These are phyloP conservation scores for Populus davidiana DNA, from an alignment of 345 rosid genomes.

Conservation along the genomic window DNA sequence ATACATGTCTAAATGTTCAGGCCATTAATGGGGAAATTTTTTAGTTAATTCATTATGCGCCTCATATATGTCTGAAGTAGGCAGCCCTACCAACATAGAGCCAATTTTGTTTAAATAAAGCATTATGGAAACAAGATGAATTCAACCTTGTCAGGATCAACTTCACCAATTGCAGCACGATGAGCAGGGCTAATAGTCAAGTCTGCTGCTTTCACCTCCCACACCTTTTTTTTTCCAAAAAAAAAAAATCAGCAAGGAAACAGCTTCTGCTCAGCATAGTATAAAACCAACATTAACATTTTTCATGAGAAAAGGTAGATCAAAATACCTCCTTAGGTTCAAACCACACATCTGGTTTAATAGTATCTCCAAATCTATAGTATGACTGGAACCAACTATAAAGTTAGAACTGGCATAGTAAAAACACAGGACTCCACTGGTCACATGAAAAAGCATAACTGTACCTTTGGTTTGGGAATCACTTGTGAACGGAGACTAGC, in stretches of 20 bases:
- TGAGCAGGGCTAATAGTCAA: conserved; percentile 90
- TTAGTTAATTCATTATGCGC: too few species aligned
- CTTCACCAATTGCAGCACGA: conserved; percentile 80
- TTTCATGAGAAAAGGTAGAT: too few species aligned
- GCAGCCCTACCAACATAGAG: not conserved
- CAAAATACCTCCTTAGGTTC: conserved; percentile 77
- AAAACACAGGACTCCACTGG: not conserved
- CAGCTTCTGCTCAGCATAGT: too few species aligned
- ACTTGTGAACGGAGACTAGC: conserved; percentile 77
- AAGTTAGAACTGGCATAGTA: conserved; percentile 7
- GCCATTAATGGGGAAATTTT: too few species aligned
- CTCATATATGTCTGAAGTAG: not conserved
- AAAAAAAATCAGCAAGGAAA: too few species aligned
- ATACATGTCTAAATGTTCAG: too few species aligned
- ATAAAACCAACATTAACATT: not conserved
- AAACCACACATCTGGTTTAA: conserved; percentile 92
- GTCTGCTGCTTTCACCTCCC: conserved; percentile 99
- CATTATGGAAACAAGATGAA: not conserved
- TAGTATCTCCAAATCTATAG: conserved; percentile 59
- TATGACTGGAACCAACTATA: conserved; percentile 53
- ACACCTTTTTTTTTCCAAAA: conserved; percentile 47
- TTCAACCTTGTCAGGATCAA: conserved; percentile 76
- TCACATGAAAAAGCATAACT: conserved; percentile 9
- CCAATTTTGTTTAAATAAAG: not conserved
- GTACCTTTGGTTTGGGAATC: conserved; percentile 73